These are phyloP conservation scores for Lasiodiplodia theobromae DNA, from an alignment of 2,329 filamentous ascomycete species.

Conservation along the genomic window DNA sequence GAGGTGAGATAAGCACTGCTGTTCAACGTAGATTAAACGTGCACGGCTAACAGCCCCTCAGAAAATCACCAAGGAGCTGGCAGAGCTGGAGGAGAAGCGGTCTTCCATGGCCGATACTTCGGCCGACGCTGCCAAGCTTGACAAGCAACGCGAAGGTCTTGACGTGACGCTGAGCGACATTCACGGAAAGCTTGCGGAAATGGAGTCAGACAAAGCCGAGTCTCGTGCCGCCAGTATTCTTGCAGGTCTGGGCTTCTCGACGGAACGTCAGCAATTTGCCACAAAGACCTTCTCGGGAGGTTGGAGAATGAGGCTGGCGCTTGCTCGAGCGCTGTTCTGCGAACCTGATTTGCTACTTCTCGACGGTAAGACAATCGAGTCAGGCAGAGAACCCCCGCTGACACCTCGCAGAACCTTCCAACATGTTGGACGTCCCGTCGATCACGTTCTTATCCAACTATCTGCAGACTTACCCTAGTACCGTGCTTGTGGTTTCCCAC, in stretches of 20 bases:
- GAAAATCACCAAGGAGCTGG: slow-evolving; percentile 79
- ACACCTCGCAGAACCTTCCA: slow-evolving; percentile 77
- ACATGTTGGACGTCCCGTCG: slow-evolving; percentile 99
- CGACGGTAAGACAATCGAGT: slow-evolving; percentile 60
- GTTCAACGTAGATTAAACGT: neutral
- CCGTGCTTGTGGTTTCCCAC: slow-evolving; percentile 95
- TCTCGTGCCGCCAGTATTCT: slow-evolving; percentile 94
- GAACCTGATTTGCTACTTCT: slow-evolving; percentile 95
- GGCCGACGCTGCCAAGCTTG: slow-evolving; percentile 82
- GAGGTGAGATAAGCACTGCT: slow-evolving; percentile 61
- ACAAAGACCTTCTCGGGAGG: slow-evolving; percentile 99
- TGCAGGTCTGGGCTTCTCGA: slow-evolving; percentile 94
- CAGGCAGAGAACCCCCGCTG: slow-evolving; percentile 19
- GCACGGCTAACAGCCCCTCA: slow-evolving; percentile 39
- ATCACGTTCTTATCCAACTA: slow-evolving; percentile 98
- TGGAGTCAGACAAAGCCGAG: slow-evolving; percentile 99
- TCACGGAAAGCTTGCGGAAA: slow-evolving; percentile 89
- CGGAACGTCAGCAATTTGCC: slow-evolving; percentile 87
- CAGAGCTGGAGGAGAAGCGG: slow-evolving; percentile 78
- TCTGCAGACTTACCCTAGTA: slow-evolving; percentile 91
- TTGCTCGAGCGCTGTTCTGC: slow-evolving; percentile 95
- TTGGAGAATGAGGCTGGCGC: slow-evolving; percentile 97
- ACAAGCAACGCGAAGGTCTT: slow-evolving; percentile 86
- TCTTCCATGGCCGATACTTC: slow-evolving; percentile 88
- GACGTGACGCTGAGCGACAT: slow-evolving; percentile 92